Evolutionary conservation across 1,139 yeast species (phyloP), one percentile per base, ranked within the genome.

Genomic region (Candida sp.): DNA sequence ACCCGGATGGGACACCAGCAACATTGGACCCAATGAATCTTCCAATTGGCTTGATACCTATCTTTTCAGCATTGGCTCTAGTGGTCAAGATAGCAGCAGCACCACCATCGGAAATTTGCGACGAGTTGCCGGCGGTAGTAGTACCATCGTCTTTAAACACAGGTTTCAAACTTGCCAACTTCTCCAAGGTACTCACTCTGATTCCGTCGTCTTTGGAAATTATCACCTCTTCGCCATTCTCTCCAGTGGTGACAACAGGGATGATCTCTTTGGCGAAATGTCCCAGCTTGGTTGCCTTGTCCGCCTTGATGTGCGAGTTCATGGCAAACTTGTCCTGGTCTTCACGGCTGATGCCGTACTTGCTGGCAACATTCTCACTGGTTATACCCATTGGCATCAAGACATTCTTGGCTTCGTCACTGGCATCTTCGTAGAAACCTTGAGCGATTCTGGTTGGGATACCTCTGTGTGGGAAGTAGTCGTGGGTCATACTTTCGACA

Each of bases 331-430:
- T 61, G 53, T 75, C 80, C 70, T 91, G 97, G 56, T 73, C 79
- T 51, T 73, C 68, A 66, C 97, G 85, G 12, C 86, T 63, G 53
- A 91, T 73, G 51, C 67, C 62, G 69, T 78, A 88, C 63, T 80
- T 80, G 44, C 71, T 70, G 37, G 62, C 64, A 46, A 61, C 64
- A 46, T 59, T 58, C 48, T 61, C 63, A 47, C 60, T 57, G 27
- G 64, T 60, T 88, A 85, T 84, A 37, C 97, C 97, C 97, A 90
- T 90, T 58, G 97, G 63, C 59, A 60, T 60, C 41, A 61, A 55
- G 23, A 61, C 63, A 47, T 71, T 70, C 48, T 65, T 59, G 25
- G 63, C 60, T 57, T 68, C 63, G 31, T 55, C 58, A 39, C 50
- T 49, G 7, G 67, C 65, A 11, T 50, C 48, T 25, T 58, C 52